Evolutionary conservation across 2,329 filamentous ascomycete species (phyloP), one percentile per base, ranked within the genome.

Genomic region (Polytolypa hystricis): DNA sequence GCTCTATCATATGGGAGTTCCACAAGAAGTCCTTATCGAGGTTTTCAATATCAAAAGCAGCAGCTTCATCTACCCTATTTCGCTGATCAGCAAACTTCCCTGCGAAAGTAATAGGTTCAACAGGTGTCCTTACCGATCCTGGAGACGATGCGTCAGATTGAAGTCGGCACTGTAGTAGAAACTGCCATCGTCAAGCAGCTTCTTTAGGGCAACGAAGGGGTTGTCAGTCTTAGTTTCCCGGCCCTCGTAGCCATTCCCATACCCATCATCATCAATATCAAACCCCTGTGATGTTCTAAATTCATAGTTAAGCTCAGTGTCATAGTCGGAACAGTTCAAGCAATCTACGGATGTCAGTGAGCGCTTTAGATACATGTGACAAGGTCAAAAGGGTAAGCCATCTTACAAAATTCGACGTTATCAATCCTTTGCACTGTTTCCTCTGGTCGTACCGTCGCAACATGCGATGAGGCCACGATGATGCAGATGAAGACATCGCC

Each of bases 111-210:
- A 25, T 25, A 25, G 21, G 21, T 19, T 32, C 19, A 17, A 21
- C 19, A 36, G 38, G 37, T 37, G 8, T 38, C 36, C 58, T 50
- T 55, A 85, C 74, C 89, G 78, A 54, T 95, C 82, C 60, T 98
- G 91, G 44, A 96, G 65, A 47, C 91, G 75, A 59, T 93, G 87
- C 3, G 91, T 98, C 33, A 98, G 68, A 56, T 98, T 89, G 57
- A 98, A 98, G 58, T 96, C 86, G n/a, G 85, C 84, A 55, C 86
- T 95, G 64, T 95, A 98, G 58, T 96, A 98, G 56, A 98, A 98
- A 19, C 82, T 93, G 17, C 89, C 87, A 57, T 93, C 87, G 54
- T 84, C 81, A 38, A 98, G 67, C 25, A 98, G 73, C 67, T 94
- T 96, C 60, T 89, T 87, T 41, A 98, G 61, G 30, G 91, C 84